These are phyloP conservation scores for Russula foetens DNA, from an alignment of 768 basidiomycete species.

Conservation along the genomic window DNA sequence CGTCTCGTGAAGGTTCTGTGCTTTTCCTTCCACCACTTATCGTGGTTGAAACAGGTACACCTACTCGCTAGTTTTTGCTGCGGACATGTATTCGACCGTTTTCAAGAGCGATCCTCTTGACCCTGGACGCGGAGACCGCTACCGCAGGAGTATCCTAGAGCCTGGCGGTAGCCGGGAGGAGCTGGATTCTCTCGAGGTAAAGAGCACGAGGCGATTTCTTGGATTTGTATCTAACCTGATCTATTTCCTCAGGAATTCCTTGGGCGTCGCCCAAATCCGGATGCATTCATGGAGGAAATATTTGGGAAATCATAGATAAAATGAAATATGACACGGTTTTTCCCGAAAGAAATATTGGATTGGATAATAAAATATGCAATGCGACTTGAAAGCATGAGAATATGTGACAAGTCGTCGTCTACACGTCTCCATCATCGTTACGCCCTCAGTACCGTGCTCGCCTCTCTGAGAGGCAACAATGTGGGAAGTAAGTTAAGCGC, in stretches of 20 bases:
- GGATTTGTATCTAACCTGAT: no score
- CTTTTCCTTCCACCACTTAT: neutral
- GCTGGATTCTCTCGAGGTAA: conserved; percentile 67
- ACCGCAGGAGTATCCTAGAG: conserved; percentile 67
- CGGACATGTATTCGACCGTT: conserved; percentile 62
- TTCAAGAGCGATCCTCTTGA: conserved; percentile 75
- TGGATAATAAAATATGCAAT: neutral
- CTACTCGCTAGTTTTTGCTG: conserved; percentile 59
- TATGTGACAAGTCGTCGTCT: neutral
- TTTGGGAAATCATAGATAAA: conserved; percentile 4
- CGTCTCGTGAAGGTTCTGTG: neutral
- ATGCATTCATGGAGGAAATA: conserved; percentile 18
- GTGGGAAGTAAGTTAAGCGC: neutral
- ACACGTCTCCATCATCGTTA: neutral
- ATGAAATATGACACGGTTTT: neutral
- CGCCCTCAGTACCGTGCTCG: neutral
- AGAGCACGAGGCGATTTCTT: no score
- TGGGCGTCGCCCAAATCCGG: conserved; percentile 16
- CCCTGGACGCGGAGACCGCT: conserved; percentile 53
- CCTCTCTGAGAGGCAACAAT: neutral
- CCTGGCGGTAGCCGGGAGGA: conserved; percentile 78
- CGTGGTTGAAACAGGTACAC: conserved; percentile 34
- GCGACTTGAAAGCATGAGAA: neutral
- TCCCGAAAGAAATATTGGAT: neutral
- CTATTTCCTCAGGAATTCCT: conserved; percentile 14